Conservation (phyloP, 2,329 filamentous ascomycete genomes). For the Pseudogymnoascus sp. region DNA sequence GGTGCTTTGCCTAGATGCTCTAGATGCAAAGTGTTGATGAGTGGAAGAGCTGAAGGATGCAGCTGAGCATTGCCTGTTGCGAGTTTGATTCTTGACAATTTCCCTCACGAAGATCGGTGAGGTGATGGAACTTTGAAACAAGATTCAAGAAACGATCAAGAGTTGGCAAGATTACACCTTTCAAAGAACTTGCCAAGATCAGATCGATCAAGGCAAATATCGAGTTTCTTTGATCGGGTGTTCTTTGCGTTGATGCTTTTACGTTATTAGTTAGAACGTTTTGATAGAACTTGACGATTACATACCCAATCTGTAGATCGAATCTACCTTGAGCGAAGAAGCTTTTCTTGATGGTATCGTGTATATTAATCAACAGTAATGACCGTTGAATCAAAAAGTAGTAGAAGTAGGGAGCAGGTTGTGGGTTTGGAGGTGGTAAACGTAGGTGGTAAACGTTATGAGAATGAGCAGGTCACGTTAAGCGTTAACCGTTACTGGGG, state of each 20-base stretch:
- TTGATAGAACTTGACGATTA: background rate
- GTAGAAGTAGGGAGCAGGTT: background rate
- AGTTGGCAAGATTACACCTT: background rate
- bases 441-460: background rate
- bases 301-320: background rate
- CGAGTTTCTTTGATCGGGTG: background rate
- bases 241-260: background rate
- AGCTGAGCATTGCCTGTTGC: background rate
- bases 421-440: background rate
- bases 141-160: background rate
- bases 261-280: background rate
- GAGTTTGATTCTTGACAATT: background rate
- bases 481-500: background rate
- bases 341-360: background rate
- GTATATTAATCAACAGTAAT: background rate
- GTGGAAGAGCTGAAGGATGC: background rate
- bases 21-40: background rate
- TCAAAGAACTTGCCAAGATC: background rate
- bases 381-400: background rate
- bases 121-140: background rate
- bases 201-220: background rate
- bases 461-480: background rate
- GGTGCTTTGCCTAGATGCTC: background rate
- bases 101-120: background rate
- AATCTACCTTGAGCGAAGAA: constrained; percentile 1